phyloP scores from a whole-genome alignment of 768 basidiomycete species.

The Pleurotus citrinopileatus region DNA sequence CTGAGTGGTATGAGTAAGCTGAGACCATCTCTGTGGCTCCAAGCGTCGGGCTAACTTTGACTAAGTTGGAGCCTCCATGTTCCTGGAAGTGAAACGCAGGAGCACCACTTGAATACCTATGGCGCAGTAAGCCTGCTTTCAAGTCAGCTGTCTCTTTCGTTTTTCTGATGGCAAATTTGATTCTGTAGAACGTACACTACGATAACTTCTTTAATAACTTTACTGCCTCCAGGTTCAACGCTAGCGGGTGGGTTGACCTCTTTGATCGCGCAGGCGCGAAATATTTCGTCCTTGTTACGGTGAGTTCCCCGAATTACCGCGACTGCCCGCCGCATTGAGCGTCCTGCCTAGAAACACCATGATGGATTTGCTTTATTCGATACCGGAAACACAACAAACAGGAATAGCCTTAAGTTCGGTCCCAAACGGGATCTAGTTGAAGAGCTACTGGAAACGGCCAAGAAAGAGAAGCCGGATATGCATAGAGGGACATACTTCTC shows the following conservation, averaged over 20 bases:
- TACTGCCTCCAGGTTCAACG: slow-evolving; percentile 49
- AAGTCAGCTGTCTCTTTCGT: background rate
- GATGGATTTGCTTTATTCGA: slow-evolving; percentile 60
- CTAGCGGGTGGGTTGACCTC: slow-evolving; percentile 52
- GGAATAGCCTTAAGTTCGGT: slow-evolving; percentile 45
- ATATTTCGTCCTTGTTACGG: slow-evolving; percentile 58
- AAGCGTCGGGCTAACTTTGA: background rate
- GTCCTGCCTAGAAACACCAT: slow-evolving; percentile 48
- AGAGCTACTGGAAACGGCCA: slow-evolving; percentile 49
- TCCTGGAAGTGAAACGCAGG: slow-evolving; percentile 39
- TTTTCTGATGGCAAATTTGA: background rate
- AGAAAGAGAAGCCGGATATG: slow-evolving; percentile 44
- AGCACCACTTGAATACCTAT: slow-evolving; percentile 46
- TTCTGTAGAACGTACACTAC: slow-evolving; percentile 40
- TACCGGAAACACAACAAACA: slow-evolving; percentile 48
- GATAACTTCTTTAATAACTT: slow-evolving; percentile 60
- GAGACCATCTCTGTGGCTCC: background rate
- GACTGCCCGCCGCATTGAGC: background rate
- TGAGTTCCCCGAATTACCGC: slow-evolving; percentile 16
- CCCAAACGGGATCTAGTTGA: slow-evolving; percentile 50
- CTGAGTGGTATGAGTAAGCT: slow-evolving; percentile 57
- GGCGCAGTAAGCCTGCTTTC: slow-evolving; percentile 29
- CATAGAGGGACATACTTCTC: slow-evolving; percentile 60
- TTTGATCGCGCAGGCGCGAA: slow-evolving; percentile 57
- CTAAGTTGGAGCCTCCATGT: slow-evolving; percentile 37